A percentile compares a stretch with the other conserved stretches of the same genome.
Conservation (phyloP, 2,329 filamentous ascomycete genomes). For the Corinectria fuckeliana region DNA sequence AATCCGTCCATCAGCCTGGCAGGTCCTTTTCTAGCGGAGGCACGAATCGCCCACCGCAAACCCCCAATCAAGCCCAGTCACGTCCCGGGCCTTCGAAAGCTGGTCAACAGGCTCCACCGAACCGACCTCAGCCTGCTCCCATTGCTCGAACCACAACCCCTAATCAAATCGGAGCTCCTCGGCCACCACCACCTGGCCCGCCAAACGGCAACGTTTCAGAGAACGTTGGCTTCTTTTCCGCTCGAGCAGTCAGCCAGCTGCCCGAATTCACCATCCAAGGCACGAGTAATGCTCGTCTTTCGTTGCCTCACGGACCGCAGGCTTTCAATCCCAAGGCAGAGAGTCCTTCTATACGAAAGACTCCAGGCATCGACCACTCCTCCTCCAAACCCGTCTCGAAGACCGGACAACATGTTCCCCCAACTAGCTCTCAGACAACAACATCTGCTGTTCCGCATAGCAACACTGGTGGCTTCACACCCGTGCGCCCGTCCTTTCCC, state of each 20-base stretch:
- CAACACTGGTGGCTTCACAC: constrained; percentile 39
- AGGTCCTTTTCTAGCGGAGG: constrained; percentile 28
- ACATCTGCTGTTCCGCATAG: constrained; percentile 21
- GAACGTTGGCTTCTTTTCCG: constrained; percentile 72
- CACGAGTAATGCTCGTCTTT: constrained; percentile 49
- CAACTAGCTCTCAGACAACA: constrained; percentile 41
- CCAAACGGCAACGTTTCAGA: constrained; percentile 43
- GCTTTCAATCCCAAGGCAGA: constrained; percentile 77
- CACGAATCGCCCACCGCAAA: constrained; percentile 40
- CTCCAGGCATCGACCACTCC: constrained; percentile 83
- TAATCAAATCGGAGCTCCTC: constrained; percentile 35
- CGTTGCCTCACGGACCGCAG: constrained; percentile 54
- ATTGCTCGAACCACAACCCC: constrained; percentile 24
- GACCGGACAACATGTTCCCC: constrained; percentile 59
- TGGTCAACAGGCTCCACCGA: constrained; percentile 30
- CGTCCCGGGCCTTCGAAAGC: constrained; percentile 31
- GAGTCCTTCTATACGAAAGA: constrained; percentile 87
- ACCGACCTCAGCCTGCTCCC: constrained; percentile 27
- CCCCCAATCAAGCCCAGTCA: constrained; percentile 41
- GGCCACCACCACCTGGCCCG: constrained; percentile 39
- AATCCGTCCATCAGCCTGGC: constrained; percentile 22
- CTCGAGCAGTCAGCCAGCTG: constrained; percentile 66
- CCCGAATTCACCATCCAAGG: constrained; percentile 50
- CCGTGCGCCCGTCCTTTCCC: constrained; percentile 39
- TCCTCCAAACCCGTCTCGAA: constrained; percentile 75